These are phyloP conservation scores for Fallopia convolvulus DNA, from an alignment of 148 eudicot genomes.

Conservation along the genomic window DNA sequence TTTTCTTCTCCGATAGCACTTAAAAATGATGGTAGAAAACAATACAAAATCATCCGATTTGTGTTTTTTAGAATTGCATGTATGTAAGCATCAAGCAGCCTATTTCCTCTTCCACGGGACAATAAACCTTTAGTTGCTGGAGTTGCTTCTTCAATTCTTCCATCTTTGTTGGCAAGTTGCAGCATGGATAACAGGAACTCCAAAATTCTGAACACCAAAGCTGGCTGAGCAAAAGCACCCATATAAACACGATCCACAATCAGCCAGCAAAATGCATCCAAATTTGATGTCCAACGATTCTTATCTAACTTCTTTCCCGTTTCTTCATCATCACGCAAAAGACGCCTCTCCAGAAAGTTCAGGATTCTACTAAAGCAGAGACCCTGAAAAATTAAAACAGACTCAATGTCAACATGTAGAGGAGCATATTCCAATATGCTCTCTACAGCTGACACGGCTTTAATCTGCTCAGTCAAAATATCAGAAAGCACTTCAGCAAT, in stretches of 20 bases:
- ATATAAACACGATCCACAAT: conserved; percentile 93
- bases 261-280: conserved; percentile 79
- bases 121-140: conserved; percentile 67
- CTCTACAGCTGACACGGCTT: conserved; percentile 69
- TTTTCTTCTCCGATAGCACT: conserved; percentile 70
- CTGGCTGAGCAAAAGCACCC: conserved; percentile 96
- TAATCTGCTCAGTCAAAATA: conserved; percentile 80
- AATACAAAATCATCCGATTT: conserved; percentile 76
- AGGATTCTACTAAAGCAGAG: conserved; percentile 86
- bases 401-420: conserved; percentile 68
- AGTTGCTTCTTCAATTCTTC: conserved; percentile 75
- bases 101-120: conserved; percentile 82
- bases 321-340: conserved; percentile 92
- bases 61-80: conserved; percentile 76
- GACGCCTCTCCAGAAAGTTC: conserved; percentile 93
- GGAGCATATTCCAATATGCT: conserved; percentile 81
- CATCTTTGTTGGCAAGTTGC: conserved; percentile 95
- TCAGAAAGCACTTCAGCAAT: conserved; percentile 87
- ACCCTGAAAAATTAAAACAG: conserved; percentile 87
- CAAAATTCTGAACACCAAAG: conserved; percentile 61
- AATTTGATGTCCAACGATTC: conserved; percentile 77
- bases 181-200: conserved; percentile 93
- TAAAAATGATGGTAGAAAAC: conserved; percentile 89
- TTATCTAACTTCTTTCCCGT: conserved; percentile 81
- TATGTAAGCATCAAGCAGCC: conserved; percentile 81